Conservation (phyloP, 2,329 filamentous ascomycete genomes). For the Huntiella decipiens region DNA sequence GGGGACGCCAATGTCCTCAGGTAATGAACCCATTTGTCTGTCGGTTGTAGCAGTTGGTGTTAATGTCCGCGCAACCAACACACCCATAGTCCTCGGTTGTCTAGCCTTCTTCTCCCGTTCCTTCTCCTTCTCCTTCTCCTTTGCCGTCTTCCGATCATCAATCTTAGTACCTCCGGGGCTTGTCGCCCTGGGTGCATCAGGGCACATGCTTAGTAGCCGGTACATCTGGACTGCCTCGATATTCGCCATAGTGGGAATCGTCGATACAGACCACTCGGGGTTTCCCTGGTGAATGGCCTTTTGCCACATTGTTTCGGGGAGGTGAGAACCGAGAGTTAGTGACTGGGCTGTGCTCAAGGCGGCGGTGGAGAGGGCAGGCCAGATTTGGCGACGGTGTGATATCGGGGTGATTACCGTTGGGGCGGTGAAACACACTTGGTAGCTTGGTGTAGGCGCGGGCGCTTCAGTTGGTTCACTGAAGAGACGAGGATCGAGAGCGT, state of each 20-base stretch:
- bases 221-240: conserved; percentile 11
- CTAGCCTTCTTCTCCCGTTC: conserved; percentile 4
- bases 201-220: conserved; percentile 5
- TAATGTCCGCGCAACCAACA: conserved; percentile 1
- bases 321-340: conserved; percentile 3
- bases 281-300: conserved; percentile 5
- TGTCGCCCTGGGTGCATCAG: conserved; percentile 1
- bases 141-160: neutral
- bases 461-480: neutral
- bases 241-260: conserved; percentile 5
- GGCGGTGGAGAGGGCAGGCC: neutral
- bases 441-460: neutral
- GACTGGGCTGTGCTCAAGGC: neutral
- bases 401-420: too few species aligned
- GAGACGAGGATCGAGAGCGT: conserved; percentile 7
- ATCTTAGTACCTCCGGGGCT: neutral
- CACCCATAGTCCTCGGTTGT: conserved; percentile 9
- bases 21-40: conserved; percentile 8
- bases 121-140: conserved; percentile 1
- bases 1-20: neutral
- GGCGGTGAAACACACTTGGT: too few species aligned
- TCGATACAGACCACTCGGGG: neutral
- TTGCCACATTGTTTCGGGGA: conserved; percentile 10
- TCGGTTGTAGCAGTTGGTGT: conserved; percentile 8
- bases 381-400: neutral